phyloP scores from a whole-genome alignment of 331 rosid species.

The Saraca asoca region DNA sequence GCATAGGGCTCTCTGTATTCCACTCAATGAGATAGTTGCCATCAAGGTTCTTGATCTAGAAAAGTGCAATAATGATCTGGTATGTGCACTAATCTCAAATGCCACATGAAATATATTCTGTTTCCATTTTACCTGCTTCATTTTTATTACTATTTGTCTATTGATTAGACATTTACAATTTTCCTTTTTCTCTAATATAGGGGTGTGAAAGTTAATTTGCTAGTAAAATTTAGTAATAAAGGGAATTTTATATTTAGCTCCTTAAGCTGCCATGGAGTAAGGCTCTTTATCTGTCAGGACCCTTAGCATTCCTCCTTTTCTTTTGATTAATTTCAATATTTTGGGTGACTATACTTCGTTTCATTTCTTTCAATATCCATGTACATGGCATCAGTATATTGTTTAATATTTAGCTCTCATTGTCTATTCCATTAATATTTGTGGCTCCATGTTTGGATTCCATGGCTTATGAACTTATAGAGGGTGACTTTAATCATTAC shows the following conservation, averaged over 20 bases:
- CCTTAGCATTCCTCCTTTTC: not conserved
- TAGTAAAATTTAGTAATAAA: not conserved
- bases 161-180: slow-evolving; percentile 1
- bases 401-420: slow-evolving; percentile 16
- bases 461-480: slow-evolving; percentile 14
- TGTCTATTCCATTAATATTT: slow-evolving; percentile 13
- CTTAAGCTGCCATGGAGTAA: slow-evolving; percentile 8
- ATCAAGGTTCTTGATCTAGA: slow-evolving; percentile 98
- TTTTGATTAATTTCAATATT: not conserved
- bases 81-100: slow-evolving; percentile 37
- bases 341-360: too few species aligned
- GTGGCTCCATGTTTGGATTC: slow-evolving; percentile 26
- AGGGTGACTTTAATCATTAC: slow-evolving; percentile 27
- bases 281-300: slow-evolving; percentile 19
- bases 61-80: slow-evolving; percentile 94
- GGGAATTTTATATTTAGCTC: slow-evolving; percentile 4
- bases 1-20: slow-evolving; percentile 86
- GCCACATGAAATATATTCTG: not conserved
- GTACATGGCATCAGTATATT: slow-evolving; percentile 3
- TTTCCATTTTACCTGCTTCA: slow-evolving; percentile 8
- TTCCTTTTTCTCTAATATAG: slow-evolving; percentile 1
- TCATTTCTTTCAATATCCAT: not conserved
- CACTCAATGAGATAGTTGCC: slow-evolving; percentile 85
- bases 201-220: slow-evolving; percentile 3
- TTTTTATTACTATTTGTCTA: slow-evolving; percentile 1